Conservation (phyloP, 805 yeast genomes). For the Crinitomyces ghanaensis region DNA sequence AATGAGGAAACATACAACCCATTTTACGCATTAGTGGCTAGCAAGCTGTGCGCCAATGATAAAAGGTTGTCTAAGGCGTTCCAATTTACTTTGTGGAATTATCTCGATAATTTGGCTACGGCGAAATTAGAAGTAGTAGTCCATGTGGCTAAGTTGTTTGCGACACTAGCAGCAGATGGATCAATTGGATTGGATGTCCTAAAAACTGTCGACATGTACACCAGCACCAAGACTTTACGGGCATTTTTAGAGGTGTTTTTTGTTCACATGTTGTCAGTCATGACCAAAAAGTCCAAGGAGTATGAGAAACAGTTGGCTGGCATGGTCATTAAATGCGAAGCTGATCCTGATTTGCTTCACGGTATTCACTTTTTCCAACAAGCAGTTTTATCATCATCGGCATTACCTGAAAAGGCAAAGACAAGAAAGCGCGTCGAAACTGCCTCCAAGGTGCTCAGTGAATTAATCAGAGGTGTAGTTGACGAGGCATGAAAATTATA, state of each 20-base stretch:
- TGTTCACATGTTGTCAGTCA: conserved; percentile 50
- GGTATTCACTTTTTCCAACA: conserved; percentile 54
- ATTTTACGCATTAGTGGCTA: conserved; percentile 72
- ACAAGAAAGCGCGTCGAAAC: conserved; percentile 46
- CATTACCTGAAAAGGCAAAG: conserved; percentile 40
- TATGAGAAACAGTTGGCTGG: conserved; percentile 41
- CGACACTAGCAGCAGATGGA: conserved; percentile 61
- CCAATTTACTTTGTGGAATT: conserved; percentile 86
- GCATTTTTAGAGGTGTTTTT: conserved; percentile 66
- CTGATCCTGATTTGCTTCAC: conserved; percentile 46
- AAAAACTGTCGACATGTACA: conserved; percentile 60
- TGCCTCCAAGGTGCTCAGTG: no score
- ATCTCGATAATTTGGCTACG: conserved; percentile 63
- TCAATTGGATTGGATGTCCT: conserved; percentile 62
- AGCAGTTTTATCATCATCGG: conserved; percentile 29
- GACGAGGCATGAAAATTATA: no score
- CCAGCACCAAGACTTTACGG: conserved; percentile 47
- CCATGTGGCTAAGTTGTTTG: conserved; percentile 74
- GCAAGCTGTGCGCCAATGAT: conserved; percentile 61
- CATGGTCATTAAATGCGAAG: conserved; percentile 40
- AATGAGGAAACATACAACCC: conserved; percentile 82
- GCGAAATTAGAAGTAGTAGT: conserved; percentile 33
- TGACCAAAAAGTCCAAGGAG: conserved; percentile 35
- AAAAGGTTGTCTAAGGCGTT: conserved; percentile 68
- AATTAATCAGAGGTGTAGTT: no score